Conservation (phyloP, 75 land plant genomes). For the Gnetum montanum region DNA sequence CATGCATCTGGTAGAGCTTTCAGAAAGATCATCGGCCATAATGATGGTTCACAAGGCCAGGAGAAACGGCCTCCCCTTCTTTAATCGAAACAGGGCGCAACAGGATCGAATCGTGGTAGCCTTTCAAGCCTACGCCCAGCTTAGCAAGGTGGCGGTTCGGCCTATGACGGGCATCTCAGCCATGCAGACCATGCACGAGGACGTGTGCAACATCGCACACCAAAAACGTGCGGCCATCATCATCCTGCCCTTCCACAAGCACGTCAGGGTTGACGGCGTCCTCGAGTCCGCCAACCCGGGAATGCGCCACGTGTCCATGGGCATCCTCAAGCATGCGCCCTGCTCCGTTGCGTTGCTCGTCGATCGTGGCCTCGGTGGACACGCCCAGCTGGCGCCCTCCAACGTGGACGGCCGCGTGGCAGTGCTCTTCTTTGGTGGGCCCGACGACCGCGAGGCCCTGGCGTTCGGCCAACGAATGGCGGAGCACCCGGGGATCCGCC, state of each 20-base stretch:
- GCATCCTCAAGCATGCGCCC: slow-evolving; percentile 43
- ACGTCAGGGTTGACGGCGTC: slow-evolving; percentile 41
- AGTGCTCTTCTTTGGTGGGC: slow-evolving; percentile 65
- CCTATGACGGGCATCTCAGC: slow-evolving; percentile 72
- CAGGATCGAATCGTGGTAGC: slow-evolving; percentile 53
- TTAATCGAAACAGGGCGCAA: slow-evolving; percentile 21
- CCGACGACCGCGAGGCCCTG: slow-evolving; percentile 69
- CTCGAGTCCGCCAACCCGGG: slow-evolving; percentile 40
- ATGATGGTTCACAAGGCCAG: slow-evolving; percentile 57
- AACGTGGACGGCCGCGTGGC: slow-evolving; percentile 27
- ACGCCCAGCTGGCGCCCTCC: slow-evolving; percentile 25
- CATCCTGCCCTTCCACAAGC: slow-evolving; percentile 69
- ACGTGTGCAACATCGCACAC: slow-evolving; percentile 60
- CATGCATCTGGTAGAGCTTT: slow-evolving; percentile 77
- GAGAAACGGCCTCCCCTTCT: slow-evolving; percentile 64
- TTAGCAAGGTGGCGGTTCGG: slow-evolving; percentile 51
- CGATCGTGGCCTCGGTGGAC: slow-evolving; percentile 36
- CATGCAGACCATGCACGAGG: slow-evolving; percentile 71
- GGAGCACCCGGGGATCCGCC: slow-evolving; percentile 62
- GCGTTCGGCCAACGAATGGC: slow-evolving; percentile 62
- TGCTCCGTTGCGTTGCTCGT: slow-evolving; percentile 61
- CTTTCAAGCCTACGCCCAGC: slow-evolving; percentile 53
- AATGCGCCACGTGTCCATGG: slow-evolving; percentile 23
- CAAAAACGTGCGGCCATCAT: slow-evolving; percentile 49
- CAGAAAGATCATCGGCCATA: slow-evolving; percentile 79